Evolutionary conservation across 176 grass and related monocot species (phyloP), one percentile per base, ranked within the genome.

Genomic region (Miscanthus lutarioriparius): DNA sequence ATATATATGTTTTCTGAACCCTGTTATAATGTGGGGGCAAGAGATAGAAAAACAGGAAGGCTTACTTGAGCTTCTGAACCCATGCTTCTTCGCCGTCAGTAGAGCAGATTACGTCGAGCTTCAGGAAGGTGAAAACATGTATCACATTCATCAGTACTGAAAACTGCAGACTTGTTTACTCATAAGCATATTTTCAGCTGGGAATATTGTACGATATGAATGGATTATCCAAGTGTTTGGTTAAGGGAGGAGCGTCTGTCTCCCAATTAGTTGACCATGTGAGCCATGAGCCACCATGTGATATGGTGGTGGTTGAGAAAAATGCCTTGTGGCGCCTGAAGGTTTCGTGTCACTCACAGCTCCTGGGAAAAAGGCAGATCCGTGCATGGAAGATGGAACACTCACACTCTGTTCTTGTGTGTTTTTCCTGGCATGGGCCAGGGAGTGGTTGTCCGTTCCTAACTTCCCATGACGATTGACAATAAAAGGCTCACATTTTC

Each of bases 31-130:
- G n/a, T 58, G 11, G 19, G 19, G 3, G 17, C 19, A 23, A 8
- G 20, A 19, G 0, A 15, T 6, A 6, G 49, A 10, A 22, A 32
- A 4, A 19, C 2, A 36, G 4, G 1, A 68, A 67, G 13, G 47
- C 92, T 92, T 80, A 94, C 95, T 94, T 97, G 65, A 97, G 95
- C 65, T 97, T 97, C 79, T 89, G 54, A 76, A 97, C 90, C 92
- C 92, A 97, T 76, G 84, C 86, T 82, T 93, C 87, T 23, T 91
- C 92, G 43, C 95, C 92, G 32, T 70, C 75, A 0, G 95, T 87
- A 43, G 95, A 89, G 80, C 95, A 97, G 32, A 97, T 95, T 4
- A 97, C 27, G 37, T 97, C 92, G 28, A 97, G 75, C 95, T 97
- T 83, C 14, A 85, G 61, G 35, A 0, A 7, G 43, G 45, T 0